These are phyloP conservation scores for Ceratobasidium sp. DNA, from an alignment of 1,284 basidiomycete genomes.

Conservation along the genomic window DNA sequence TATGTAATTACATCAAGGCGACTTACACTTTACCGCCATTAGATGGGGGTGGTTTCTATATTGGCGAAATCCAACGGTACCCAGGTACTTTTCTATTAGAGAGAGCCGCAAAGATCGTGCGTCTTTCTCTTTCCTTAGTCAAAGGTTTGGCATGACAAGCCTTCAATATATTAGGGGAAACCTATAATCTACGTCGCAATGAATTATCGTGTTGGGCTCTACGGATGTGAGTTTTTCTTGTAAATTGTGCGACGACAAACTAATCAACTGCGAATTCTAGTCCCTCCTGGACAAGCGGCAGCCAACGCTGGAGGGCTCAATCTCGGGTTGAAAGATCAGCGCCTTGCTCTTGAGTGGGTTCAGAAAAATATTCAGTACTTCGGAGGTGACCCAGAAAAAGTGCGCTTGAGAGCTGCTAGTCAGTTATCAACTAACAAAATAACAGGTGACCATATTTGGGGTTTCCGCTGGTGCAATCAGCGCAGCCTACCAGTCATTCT, in stretches of 20 bases:
- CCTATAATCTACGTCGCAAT: slow-evolving; percentile 60
- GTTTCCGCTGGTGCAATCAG: slow-evolving; percentile 54
- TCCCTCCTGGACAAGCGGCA: slow-evolving; percentile 52
- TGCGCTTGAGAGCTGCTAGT: slow-evolving; percentile 29
- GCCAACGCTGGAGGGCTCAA: slow-evolving; percentile 55
- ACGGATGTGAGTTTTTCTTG: slow-evolving; percentile 58
- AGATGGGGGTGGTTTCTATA: slow-evolving; percentile 56
- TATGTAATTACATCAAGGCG: slow-evolving; percentile 4
- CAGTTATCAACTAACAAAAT: background rate
- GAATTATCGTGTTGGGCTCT: slow-evolving; percentile 62
- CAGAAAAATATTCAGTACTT: slow-evolving; percentile 61
- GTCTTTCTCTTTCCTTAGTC: slow-evolving; percentile 11
- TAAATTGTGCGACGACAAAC: background rate
- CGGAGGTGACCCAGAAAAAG: slow-evolving; percentile 62
- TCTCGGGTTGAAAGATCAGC: slow-evolving; percentile 60
- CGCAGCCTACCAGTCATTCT: slow-evolving; percentile 49
- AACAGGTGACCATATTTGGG: slow-evolving; percentile 50
- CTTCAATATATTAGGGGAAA: slow-evolving; percentile 49
- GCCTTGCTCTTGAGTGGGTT: slow-evolving; percentile 63
- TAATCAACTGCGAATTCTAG: slow-evolving; percentile 20
- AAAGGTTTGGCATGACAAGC: slow-evolving; percentile 21
- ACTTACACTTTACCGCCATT: slow-evolving; percentile 9
- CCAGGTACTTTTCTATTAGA: slow-evolving; percentile 31
- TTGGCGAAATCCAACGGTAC: slow-evolving; percentile 31
- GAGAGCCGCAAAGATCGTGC: slow-evolving; percentile 27